Evolutionary conservation across 2,329 filamentous ascomycete species (phyloP).

Genomic region (Diplodia seriata): DNA sequence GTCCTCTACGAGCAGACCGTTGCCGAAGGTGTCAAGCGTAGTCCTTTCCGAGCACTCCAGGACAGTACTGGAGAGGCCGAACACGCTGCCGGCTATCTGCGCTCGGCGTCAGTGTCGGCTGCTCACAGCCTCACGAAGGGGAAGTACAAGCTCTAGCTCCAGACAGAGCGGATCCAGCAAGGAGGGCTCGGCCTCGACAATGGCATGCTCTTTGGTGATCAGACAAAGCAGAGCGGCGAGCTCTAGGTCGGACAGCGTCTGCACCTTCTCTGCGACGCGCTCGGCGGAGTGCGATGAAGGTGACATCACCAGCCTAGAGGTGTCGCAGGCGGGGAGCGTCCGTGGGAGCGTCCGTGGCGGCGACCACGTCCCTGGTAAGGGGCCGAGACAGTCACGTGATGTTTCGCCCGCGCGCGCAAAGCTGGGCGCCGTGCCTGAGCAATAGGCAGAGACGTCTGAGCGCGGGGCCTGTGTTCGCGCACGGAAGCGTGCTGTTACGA

Average conservation of each 20-base stretch:
- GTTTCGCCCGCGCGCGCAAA: too few relatives aligned
- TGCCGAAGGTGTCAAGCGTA: slow-evolving; percentile 81
- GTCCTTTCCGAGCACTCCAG: slow-evolving; percentile 76
- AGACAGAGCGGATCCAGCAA: slow-evolving; percentile 71
- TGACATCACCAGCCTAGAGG: slow-evolving; percentile 18
- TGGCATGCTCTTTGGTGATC: slow-evolving; percentile 82
- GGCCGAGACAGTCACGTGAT: too few relatives aligned
- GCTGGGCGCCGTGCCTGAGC: too few relatives aligned
- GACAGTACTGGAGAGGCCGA: slow-evolving; percentile 73
- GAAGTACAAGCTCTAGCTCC: slow-evolving; percentile 72
- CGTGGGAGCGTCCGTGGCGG: slow-evolving; percentile 12
- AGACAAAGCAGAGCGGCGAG: slow-evolving; percentile 84
- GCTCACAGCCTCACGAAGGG: slow-evolving; percentile 12
- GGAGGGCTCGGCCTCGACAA: slow-evolving; percentile 74
- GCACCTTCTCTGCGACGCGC: slow-evolving; percentile 66
- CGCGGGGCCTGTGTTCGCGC: too few relatives aligned
- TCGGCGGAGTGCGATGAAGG: slow-evolving; percentile 6
- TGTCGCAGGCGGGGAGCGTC: not conserved
- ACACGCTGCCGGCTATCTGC: slow-evolving; percentile 72
- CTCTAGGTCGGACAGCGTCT: slow-evolving; percentile 84
- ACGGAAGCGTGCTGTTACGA: too few relatives aligned
- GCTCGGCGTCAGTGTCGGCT: slow-evolving; percentile 31
- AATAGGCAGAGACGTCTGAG: too few relatives aligned
- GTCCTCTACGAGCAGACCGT: slow-evolving; percentile 65
- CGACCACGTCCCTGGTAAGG: not conserved